Percentiles rank a stretch among this genome's conserved stretches.
Conservation (phyloP, 1,284 basidiomycete species). For the Porogramme epimiltina region DNA sequence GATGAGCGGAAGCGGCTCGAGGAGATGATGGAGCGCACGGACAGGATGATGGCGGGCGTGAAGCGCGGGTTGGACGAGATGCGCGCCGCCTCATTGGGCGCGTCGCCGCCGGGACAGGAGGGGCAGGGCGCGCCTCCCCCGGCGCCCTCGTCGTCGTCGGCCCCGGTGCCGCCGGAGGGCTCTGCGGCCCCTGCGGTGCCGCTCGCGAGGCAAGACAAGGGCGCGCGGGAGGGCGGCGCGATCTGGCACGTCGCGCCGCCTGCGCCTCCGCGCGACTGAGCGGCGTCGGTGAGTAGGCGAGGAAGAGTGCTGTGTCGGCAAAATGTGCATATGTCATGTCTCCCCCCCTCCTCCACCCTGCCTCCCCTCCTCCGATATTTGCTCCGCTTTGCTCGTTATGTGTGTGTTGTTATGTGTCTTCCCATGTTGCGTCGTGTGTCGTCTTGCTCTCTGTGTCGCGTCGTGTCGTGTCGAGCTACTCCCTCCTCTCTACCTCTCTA, state of each 20-base stretch:
- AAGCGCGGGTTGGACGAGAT: conserved; percentile 76
- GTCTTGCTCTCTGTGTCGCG: not conserved
- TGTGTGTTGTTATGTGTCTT: not conserved
- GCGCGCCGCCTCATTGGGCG: conserved; percentile 33
- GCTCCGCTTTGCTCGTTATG: not conserved
- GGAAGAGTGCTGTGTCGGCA: not conserved
- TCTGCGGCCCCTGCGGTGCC: conserved; percentile 25
- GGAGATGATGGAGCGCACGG: conserved; percentile 73
- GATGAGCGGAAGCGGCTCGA: conserved; percentile 63
- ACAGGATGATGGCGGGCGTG: conserved; percentile 68
- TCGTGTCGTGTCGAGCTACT: not conserved
- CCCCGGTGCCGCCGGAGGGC: conserved; percentile 8
- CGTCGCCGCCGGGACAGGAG: too few relatives aligned
- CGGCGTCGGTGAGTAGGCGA: not conserved
- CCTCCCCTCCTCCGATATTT: not conserved
- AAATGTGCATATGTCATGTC: conserved; percentile 10
- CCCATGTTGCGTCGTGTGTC: conserved; percentile 1
- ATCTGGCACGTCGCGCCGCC: conserved; percentile 37
- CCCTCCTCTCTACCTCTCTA: too few relatives aligned
- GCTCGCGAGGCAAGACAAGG: conserved; percentile 30
- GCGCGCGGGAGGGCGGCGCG: conserved; percentile 28
- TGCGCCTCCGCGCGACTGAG: conserved; percentile 27
- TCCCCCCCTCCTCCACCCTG: not conserved
- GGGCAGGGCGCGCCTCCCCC: conserved; percentile 4
- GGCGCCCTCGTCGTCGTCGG: conserved; percentile 6